A percentile compares a stretch with the other conserved stretches of the same genome.
Conservation (phyloP, 768 basidiomycete species). For the Tulasnella sp. region DNA sequence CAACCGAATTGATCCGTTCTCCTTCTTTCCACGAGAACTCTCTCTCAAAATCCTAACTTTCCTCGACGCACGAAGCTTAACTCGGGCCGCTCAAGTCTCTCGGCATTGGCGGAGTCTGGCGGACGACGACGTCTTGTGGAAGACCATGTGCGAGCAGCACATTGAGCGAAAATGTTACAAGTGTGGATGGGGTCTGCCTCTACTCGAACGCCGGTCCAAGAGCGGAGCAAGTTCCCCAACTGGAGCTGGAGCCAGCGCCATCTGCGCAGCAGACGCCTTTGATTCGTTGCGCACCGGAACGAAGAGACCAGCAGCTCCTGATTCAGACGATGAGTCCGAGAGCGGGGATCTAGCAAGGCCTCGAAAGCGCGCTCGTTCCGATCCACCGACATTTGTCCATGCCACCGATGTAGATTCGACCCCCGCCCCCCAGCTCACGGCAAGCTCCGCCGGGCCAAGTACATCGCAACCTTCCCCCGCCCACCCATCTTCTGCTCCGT, state of each 20-base stretch:
- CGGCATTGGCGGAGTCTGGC: constrained; percentile 79
- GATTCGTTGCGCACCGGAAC: not conserved
- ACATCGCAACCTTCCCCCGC: constrained; percentile 2
- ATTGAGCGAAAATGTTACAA: constrained; percentile 94
- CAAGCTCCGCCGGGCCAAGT: not conserved
- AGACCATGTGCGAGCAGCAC: constrained; percentile 94
- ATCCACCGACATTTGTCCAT: constrained; percentile 4
- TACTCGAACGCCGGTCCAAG: constrained; percentile 66
- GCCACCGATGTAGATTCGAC: not conserved
- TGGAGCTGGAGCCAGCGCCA: not conserved
- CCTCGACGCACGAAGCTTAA: constrained; percentile 88
- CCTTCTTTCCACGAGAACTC: constrained; percentile 83
- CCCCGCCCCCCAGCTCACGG: not conserved
- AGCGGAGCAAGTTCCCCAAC: constrained; percentile 8
- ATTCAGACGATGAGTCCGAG: not conserved
- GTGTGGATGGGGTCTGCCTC: constrained; percentile 94
- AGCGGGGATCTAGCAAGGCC: constrained; percentile 30
- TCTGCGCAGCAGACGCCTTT: not conserved
- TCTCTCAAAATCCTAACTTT: constrained; percentile 76
- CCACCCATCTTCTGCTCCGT: not conserved
- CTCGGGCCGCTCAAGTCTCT: constrained; percentile 87
- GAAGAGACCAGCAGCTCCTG: not conserved
- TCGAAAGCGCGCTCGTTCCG: constrained; percentile 47
- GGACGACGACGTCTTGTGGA: constrained; percentile 94
- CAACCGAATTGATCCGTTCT: constrained; percentile 93